Percentiles rank a stretch among this genome's conserved stretches.
Evolutionary conservation across 225 moss, liverwort and hornwort species (phyloP).

Genomic region (Sphagnum tenellum): DNA sequence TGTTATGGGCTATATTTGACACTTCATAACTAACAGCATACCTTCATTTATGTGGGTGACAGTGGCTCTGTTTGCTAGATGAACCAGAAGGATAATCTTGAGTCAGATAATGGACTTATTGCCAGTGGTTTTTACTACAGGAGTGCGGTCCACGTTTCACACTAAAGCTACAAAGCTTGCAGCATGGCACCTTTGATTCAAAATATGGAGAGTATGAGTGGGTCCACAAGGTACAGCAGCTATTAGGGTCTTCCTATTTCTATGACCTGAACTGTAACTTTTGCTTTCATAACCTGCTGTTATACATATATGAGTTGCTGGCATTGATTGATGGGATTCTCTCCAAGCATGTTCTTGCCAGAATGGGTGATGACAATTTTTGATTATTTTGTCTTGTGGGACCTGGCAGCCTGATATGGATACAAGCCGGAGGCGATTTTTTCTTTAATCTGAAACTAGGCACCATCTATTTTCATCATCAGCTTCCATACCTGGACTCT

Average conservation of each 20-base stretch:
- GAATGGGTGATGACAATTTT: neutral
- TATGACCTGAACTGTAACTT: no score
- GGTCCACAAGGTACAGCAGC: constrained; percentile 58
- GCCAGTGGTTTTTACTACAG: constrained; percentile 8
- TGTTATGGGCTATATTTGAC: no score
- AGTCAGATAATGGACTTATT: neutral
- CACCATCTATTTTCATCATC: no score
- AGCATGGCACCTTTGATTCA: constrained; percentile 86
- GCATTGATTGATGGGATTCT: no score
- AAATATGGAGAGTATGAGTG: constrained; percentile 97
- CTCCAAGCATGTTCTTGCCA: no score
- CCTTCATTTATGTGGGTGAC: no score
- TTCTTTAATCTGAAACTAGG: constrained; percentile 30
- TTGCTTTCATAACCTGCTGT: no score
- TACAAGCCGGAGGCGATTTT: constrained; percentile 88
- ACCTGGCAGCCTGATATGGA: constrained; percentile 74
- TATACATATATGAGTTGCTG: no score
- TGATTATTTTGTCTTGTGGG: constrained; percentile 2
- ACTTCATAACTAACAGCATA: no score
- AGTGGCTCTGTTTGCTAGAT: no score
- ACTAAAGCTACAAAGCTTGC: constrained; percentile 78
- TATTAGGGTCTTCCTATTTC: neutral
- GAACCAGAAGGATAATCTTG: neutral
- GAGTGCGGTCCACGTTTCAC: constrained; percentile 97
- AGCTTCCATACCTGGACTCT: no score